Evolutionary conservation across 2,329 filamentous ascomycete genomes (phyloP), one percentile per base, ranked within the genome.

Genomic region (Daldinia eschscholtzii): DNA sequence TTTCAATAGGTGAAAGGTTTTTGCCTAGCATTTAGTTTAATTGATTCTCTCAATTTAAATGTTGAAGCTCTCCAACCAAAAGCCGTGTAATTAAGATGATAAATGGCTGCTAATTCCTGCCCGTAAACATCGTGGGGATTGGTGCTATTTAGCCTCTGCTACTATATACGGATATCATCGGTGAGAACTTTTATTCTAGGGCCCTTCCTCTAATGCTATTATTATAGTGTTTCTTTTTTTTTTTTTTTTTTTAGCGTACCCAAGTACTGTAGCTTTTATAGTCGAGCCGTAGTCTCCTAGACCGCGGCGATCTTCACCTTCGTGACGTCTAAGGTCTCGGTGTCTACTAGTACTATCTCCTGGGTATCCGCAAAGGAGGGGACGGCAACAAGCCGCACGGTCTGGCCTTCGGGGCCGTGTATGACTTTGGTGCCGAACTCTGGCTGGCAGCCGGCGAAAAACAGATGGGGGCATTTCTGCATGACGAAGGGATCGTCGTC

Each of bases 401-500:
- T 81, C 79, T 97, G 91, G 0, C 89, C 91, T 0, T 89, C 84
- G 0, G 86, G 84, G 0, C 91, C 91, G 46, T 90, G 83, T 39
- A 97, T 90, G 1, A 91, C 79, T 33, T 86, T 88, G 2, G 91
- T 94, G 58, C 88, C 90, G 79, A 97, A 97, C 59, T 85, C 84
- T 2, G 93, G 91, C 79, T 97, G 94, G 74, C 92, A 94, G 15
- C 94, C 94, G 1, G 92, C 91, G 78, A 99, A 93, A 82, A 93
- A 98, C 35, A 99, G 84, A 76, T 99, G 95, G 2, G 96, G 96
- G 70, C 93, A 97, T 18, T 89, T 83, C 70, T 91, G 88, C 75
- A 99, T 86, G 48, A 98, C 91, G 76, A 98, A 97, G 0, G 93
- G 94, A 77, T 99, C 97, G 57, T 93, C 88, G 18, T 96, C 92